phyloP scores from a whole-genome alignment of 441 rosid genomes.

The Gossypium aridum region DNA sequence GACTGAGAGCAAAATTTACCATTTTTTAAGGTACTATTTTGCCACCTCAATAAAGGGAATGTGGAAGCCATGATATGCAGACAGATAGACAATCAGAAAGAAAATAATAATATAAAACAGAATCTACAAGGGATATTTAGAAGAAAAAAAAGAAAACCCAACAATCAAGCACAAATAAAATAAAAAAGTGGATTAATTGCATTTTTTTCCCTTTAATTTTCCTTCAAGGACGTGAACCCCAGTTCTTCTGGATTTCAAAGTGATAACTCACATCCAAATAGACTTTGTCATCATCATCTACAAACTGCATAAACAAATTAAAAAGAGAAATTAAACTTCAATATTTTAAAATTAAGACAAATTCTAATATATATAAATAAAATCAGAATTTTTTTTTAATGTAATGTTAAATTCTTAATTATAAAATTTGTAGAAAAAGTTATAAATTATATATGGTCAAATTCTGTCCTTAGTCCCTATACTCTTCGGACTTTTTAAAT shows the following conservation, averaged over 20 bases:
- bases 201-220: too few relatives aligned
- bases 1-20: neutral
- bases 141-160: neutral
- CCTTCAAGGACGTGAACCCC: constrained; percentile 2
- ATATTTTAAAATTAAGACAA: neutral
- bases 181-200: neutral
- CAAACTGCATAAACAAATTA: constrained; percentile 5
- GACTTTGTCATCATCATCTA: constrained; percentile 11
- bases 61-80: neutral
- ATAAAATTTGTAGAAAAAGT: neutral
- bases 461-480: too few relatives aligned
- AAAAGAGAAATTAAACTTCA: neutral
- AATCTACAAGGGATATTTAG: neutral
- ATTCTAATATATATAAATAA: too few relatives aligned
- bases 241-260: constrained; percentile 14
- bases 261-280: constrained; percentile 12
- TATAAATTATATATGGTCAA: too few relatives aligned
- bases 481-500: too few relatives aligned
- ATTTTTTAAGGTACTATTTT: neutral
- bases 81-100: neutral
- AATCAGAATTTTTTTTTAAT: too few relatives aligned
- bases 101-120: neutral
- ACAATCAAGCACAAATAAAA: neutral
- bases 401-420: neutral
- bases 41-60: neutral